Conservation (phyloP, 2,329 filamentous ascomycete species). For the Diplodia scrobiculata region DNA sequence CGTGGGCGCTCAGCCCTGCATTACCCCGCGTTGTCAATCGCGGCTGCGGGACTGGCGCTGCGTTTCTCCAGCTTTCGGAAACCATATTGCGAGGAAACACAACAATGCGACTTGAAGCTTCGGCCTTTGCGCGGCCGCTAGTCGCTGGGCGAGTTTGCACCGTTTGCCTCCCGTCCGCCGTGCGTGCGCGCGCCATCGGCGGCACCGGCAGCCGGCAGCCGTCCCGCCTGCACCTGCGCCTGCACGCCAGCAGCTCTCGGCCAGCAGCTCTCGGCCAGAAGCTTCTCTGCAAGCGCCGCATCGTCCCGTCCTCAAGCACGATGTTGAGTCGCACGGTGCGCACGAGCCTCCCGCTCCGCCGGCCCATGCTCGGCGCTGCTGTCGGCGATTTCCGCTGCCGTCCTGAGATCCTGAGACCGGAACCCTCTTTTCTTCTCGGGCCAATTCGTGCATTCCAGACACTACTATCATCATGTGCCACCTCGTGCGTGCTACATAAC, state of each 20-base stretch:
- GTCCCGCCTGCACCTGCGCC: neutral
- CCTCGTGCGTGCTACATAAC: slow-evolving; percentile 4
- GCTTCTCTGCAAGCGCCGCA: neutral
- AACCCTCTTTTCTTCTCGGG: neutral
- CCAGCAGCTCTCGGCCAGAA: neutral
- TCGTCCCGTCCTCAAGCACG: neutral
- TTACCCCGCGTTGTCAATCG: slow-evolving; percentile 26
- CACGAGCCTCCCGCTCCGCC: neutral
- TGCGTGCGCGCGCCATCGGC: too few relatives aligned
- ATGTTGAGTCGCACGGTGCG: neutral
- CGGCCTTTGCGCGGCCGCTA: slow-evolving; percentile 10
- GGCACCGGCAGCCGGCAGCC: too few relatives aligned
- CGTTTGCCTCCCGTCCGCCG: neutral
- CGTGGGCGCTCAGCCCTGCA: slow-evolving; percentile 18
- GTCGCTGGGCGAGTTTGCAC: slow-evolving; percentile 11
- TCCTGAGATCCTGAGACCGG: neutral
- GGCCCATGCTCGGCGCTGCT: slow-evolving; percentile 15
- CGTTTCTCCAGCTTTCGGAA: slow-evolving; percentile 26
- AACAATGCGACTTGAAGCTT: slow-evolving; percentile 21
- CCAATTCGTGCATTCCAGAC: neutral
- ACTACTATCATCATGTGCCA: slow-evolving; percentile 1
- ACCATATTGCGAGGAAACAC: slow-evolving; percentile 26
- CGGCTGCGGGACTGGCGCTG: slow-evolving; percentile 25
- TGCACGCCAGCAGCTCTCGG: too few relatives aligned
- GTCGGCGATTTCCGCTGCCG: slow-evolving; percentile 1